These are phyloP conservation scores for Mortierella polycephala DNA, from an alignment of 371 early-diverging fungal species.

Conservation along the genomic window DNA sequence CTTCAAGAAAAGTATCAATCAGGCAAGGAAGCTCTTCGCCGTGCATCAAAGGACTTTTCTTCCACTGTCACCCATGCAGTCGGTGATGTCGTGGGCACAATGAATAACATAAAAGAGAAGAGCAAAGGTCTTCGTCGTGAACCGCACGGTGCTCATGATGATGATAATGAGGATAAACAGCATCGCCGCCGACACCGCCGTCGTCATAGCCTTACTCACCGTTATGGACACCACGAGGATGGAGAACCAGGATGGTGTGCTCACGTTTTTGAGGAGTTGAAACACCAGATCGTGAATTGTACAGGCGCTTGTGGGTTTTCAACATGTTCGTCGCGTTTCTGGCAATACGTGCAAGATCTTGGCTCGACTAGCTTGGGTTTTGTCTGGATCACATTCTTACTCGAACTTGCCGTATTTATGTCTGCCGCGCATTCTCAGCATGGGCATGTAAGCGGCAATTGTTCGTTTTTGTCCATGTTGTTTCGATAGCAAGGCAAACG, in stretches of 20 bases:
- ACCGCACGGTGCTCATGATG: background rate
- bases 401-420: slow-evolving; percentile 31
- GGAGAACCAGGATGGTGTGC: slow-evolving; percentile 1
- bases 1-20: slow-evolving; percentile 16
- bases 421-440: slow-evolving; percentile 15
- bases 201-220: slow-evolving; percentile 1
- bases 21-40: slow-evolving; percentile 11
- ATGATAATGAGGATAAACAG: slow-evolving; percentile 5
- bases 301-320: slow-evolving; percentile 16
- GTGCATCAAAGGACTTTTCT: slow-evolving; percentile 19
- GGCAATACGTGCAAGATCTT: slow-evolving; percentile 26
- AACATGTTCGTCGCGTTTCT: slow-evolving; percentile 10
- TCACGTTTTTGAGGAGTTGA: slow-evolving; percentile 8
- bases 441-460: slow-evolving; percentile 4
- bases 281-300: slow-evolving; percentile 22
- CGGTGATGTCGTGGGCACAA: slow-evolving; percentile 2
- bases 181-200: background rate
- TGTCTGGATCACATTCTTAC: slow-evolving; percentile 36
- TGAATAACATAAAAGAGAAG: background rate
- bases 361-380: slow-evolving; percentile 39
- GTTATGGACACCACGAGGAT: slow-evolving; percentile 8
- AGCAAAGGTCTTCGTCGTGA: background rate
- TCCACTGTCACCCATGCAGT: slow-evolving; percentile 8
- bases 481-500: background rate
- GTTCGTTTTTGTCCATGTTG: background rate